Base-by-base conservation (phyloP, 1,139 yeast genomes). In the Pichia cactophila region DNA sequence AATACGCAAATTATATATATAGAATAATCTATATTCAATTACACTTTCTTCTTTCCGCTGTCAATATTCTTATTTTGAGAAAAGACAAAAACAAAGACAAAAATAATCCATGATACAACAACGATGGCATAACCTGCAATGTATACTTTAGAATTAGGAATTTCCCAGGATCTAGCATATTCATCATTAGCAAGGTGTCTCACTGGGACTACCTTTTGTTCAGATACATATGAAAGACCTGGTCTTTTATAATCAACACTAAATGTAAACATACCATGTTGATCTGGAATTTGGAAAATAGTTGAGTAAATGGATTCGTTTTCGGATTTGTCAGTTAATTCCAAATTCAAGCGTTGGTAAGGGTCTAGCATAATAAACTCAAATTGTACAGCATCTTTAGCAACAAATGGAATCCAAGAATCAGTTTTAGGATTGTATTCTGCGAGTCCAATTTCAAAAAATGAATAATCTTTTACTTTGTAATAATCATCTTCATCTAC, bases 141-240 rank as follows among this genome's bases (percentile, higher is more conserved):
- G 64, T 92, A 94, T 49, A 90, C 87, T 95, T 96, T 89, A 2
- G 97, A 79, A 69, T 90, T 89, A 45, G 95, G 74, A 64, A 94
- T 89, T 54, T 86, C 87, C 94, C 95, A 92, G 41, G 95, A 83
- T 68, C 97, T 80, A 57, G 85, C 84, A 73, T 83, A 94, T 70
- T 94, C 98, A 66, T 92, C 96, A 65, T 90, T 92, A 54, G 97
- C 97, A 62, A 87, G 77, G 67, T 94, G 97, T 66, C 98, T 82
- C 45, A 94, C 83, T 2, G 97, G 82, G 44, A 89, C 89, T 17
- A 85, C 81, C 52, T 75, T 75, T 54, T 78, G 75, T 61, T 84
- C 87, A 20, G 73, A 72, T 53, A 92, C 67, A 66, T 73, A 88
- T 33, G 86, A 75, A 58, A 77, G 73, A 9, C 97, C 97, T n/a